Percentiles rank a stretch among this genome's conserved stretches.
Conservation (phyloP, 352 stramenopile species). For the Phytopythium helicoides region DNA sequence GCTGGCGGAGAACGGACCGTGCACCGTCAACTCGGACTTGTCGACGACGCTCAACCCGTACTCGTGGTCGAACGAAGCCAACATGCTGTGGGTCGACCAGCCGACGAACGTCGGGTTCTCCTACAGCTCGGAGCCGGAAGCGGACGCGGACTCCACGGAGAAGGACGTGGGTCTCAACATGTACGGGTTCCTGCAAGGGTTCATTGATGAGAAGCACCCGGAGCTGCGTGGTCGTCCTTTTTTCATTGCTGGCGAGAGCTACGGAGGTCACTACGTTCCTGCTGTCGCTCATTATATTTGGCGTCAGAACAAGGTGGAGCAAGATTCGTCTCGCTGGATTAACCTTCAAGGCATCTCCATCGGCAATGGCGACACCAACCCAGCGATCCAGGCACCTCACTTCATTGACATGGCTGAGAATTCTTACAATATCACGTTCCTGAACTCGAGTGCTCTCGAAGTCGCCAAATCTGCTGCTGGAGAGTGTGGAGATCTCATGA, state of each 20-base stretch:
- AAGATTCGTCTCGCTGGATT: slow-evolving; percentile 29
- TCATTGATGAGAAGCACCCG: slow-evolving; percentile 56
- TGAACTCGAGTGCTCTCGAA: slow-evolving; percentile 55
- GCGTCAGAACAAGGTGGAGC: slow-evolving; percentile 16
- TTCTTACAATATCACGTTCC: slow-evolving; percentile 63
- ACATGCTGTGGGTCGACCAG: slow-evolving; percentile 77
- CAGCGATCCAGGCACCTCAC: slow-evolving; percentile 61
- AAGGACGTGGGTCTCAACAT: slow-evolving; percentile 55
- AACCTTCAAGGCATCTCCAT: slow-evolving; percentile 66
- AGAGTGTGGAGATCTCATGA: no score
- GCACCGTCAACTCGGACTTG: slow-evolving; percentile 41
- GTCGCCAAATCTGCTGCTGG: no score
- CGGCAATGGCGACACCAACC: slow-evolving; percentile 72
- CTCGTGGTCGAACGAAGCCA: slow-evolving; percentile 65
- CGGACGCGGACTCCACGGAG: slow-evolving; percentile 58
- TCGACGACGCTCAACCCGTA: slow-evolving; percentile 45
- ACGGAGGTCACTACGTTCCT: slow-evolving; percentile 67
- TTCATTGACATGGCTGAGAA: slow-evolving; percentile 72
- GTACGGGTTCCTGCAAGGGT: slow-evolving; percentile 76
- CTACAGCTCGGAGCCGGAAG: slow-evolving; percentile 36
- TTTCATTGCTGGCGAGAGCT: slow-evolving; percentile 69
- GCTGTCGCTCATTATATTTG: slow-evolving; percentile 48
- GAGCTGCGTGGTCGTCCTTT: slow-evolving; percentile 43
- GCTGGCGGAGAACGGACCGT: slow-evolving; percentile 66
- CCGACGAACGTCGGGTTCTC: slow-evolving; percentile 64